Conservation (phyloP, 176 grass and related monocot species). For the Aegilops speltoides region DNA sequence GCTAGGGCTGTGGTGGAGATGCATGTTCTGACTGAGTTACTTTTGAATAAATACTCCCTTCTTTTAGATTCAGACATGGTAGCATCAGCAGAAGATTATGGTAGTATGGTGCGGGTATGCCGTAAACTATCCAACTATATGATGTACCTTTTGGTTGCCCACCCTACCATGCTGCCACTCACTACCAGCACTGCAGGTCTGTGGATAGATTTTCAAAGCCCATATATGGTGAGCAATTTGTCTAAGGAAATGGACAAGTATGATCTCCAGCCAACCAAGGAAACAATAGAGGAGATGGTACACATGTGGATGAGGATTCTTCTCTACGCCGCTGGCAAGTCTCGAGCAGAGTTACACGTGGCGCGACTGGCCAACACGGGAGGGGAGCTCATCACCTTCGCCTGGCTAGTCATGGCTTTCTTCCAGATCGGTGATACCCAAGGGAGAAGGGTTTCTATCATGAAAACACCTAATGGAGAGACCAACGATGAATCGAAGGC, state of each 20-base stretch:
- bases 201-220: neutral
- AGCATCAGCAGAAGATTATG: neutral
- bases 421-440: neutral
- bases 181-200: neutral
- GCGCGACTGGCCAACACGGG: neutral
- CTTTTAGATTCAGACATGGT: neutral
- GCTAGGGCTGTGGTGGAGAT: neutral
- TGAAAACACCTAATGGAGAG: neutral
- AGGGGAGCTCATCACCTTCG: neutral
- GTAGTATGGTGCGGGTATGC: neutral
- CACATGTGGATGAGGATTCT: neutral
- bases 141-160: neutral
- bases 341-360: neutral
- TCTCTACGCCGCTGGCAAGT: neutral
- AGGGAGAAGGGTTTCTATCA: neutral
- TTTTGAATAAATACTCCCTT: neutral
- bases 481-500: neutral
- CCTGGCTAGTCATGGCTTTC: neutral
- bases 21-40: neutral
- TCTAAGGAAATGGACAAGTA: neutral
- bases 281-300: neutral
- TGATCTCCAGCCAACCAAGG: neutral
- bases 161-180: neutral
- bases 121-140: neutral
- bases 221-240: too few relatives aligned